Conservation (phyloP, 2,329 filamentous ascomycete species). For the Fusarium sp. region DNA sequence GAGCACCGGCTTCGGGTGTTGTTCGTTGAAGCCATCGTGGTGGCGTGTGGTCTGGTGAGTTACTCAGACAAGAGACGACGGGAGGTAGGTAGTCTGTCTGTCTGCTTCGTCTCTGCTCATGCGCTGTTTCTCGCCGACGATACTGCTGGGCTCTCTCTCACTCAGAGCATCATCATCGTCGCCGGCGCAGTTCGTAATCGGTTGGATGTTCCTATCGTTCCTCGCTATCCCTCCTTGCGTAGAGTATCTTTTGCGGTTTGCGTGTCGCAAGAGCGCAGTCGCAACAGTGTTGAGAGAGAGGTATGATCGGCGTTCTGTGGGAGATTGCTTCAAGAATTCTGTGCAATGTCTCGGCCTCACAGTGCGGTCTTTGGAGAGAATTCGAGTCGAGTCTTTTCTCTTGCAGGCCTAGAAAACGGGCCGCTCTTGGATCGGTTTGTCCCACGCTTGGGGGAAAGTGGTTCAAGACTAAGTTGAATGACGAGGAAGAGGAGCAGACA, state of each 20-base stretch:
- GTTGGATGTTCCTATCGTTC: conserved; percentile 1
- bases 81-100: background rate
- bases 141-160: conserved; percentile 10
- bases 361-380: conserved; percentile 3
- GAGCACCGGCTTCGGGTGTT: conserved; percentile 6
- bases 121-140: conserved; percentile 25
- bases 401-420: conserved; percentile 29
- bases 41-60: background rate
- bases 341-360: conserved; percentile 30
- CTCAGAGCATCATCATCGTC: conserved; percentile 32
- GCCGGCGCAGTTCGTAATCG: conserved; percentile 24
- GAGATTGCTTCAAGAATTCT: conserved; percentile 28
- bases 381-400: conserved; percentile 2
- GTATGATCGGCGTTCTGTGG: conserved; percentile 11
- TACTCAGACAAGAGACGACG: background rate
- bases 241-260: conserved; percentile 1
- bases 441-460: conserved; percentile 16
- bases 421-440: conserved; percentile 27
- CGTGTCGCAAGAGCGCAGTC: conserved; percentile 1
- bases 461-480: background rate
- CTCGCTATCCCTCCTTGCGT: conserved; percentile 5
- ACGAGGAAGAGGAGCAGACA: conserved; percentile 2
- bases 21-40: conserved; percentile 17
- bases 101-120: conserved; percentile 5
- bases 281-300: background rate